These are phyloP conservation scores for Ormosia emarginata DNA, from an alignment of 306 rosid genomes.

Conservation along the genomic window DNA sequence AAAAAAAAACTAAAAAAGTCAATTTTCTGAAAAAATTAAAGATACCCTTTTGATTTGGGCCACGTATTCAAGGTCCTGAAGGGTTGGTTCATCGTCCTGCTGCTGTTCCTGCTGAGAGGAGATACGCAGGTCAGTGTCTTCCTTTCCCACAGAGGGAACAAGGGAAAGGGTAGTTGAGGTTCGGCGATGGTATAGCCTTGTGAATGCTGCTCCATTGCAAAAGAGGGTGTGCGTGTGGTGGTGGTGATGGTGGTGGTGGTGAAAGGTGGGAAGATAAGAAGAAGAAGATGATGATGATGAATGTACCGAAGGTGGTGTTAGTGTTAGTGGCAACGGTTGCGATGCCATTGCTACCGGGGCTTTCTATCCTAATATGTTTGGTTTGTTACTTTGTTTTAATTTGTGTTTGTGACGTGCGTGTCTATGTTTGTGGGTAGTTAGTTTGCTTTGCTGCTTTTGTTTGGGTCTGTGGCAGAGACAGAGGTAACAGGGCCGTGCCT, in stretches of 20 bases:
- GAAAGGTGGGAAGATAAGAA: slow-evolving; percentile 17
- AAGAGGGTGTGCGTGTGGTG: background rate
- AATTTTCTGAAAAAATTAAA: background rate
- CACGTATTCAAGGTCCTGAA: slow-evolving; percentile 63
- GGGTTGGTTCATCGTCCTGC: slow-evolving; percentile 22
- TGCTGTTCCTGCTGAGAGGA: slow-evolving; percentile 31
- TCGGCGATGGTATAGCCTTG: slow-evolving; percentile 22
- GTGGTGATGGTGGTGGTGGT: background rate
- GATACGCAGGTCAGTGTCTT: slow-evolving; percentile 33
- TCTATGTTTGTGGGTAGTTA: too few species aligned
- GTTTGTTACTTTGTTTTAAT: too few species aligned
- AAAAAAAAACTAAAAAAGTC: background rate
- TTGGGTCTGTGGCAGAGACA: too few species aligned
- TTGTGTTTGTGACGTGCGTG: too few species aligned
- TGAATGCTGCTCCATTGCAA: background rate
- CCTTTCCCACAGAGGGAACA: slow-evolving; percentile 28
- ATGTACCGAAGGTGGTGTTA: slow-evolving; percentile 1
- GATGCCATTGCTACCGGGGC: slow-evolving; percentile 28
- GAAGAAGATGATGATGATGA: slow-evolving; percentile 11
- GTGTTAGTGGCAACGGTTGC: slow-evolving; percentile 28
- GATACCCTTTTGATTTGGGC: slow-evolving; percentile 63
- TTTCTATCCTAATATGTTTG: slow-evolving; percentile 12
- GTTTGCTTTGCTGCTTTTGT: too few species aligned
- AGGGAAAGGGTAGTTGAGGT: background rate
- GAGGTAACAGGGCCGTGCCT: too few species aligned